Base-by-base conservation (phyloP, 805 yeast species). In the Wickerhamomyces alni region DNA sequence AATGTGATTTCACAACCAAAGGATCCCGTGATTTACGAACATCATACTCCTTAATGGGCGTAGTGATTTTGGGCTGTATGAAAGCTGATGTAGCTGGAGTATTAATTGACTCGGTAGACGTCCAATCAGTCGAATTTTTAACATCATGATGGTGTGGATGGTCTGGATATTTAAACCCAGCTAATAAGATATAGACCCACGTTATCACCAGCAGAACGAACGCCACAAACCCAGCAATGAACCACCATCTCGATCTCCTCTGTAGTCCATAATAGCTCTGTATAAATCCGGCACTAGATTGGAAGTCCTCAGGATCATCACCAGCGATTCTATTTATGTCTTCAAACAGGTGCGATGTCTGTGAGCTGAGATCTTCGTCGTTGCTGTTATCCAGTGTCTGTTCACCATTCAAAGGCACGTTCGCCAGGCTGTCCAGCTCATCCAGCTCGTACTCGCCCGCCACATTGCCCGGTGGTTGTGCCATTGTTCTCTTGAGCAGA, bases 291-390 rank as follows among this genome's bases (percentile, higher is more conserved):
- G 39, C 25, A 32, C 17, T 25, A 3, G 44, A 34, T 4, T 35
- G 30, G 19, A 37, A 41, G 11, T 41, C 44, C 13, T 38, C 41
- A 2, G 18, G 12, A 2, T 22, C 36, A 8, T 37, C 36, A 4
- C 39, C 38, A 17, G 54, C 35, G 40, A 36, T 45, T 9, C 46
- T 48, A 32, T 57, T 59, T 13, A 67, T 57, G 13, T 51, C 54
- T n/a, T 57, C 59, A 38, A 67, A 59, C 6, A 65, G 22, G 8
- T 31, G 46, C 1, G 70, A 66, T 5, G 58, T 44, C n/a, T 26
- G 28, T 11, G 28, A 26, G 28, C 28, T 26, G 24, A 21, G 24
- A 9, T 21, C 24, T 21, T 21, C 24, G 24, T 21, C 9, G 9
- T 21, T n/a, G n/a, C n/a, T n/a, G n/a, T n/a, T n/a, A n/a, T n/a